Evolutionary conservation across 495 filamentous ascomycete genomes (phyloP).

Genomic region (Penicillium canariense): DNA sequence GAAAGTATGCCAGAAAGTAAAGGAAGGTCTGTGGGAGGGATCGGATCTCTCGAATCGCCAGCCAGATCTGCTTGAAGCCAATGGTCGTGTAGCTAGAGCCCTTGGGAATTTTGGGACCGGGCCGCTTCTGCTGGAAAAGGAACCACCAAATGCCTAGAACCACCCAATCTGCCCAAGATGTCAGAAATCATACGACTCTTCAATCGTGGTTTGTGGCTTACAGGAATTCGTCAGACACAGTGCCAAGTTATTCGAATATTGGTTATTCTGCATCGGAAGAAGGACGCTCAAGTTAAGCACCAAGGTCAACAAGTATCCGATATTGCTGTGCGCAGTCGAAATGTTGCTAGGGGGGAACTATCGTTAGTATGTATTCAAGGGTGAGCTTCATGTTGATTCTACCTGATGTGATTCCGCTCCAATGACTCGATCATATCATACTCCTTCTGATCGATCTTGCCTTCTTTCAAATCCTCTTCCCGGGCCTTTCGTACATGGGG

Average conservation of each 20-base stretch:
- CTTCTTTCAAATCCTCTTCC: constrained; percentile 44
- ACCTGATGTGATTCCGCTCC: constrained; percentile 50
- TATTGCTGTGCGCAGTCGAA: constrained; percentile 51
- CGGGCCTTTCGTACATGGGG: constrained; percentile 47
- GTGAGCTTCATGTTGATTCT: neutral
- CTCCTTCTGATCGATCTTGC: constrained; percentile 38
- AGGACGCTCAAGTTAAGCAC: constrained; percentile 47
- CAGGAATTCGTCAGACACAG: constrained; percentile 49
- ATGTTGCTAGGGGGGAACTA: constrained; percentile 34
- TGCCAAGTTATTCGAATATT: constrained; percentile 46
- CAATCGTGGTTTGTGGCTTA: constrained; percentile 3
- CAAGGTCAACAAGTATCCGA: constrained; percentile 46
- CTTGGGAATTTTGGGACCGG: constrained; percentile 43
- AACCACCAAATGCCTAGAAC: constrained; percentile 53
- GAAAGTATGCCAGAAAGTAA: constrained; percentile 48
- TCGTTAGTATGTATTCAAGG: neutral
- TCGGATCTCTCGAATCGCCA: constrained; percentile 41
- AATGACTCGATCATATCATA: constrained; percentile 49
- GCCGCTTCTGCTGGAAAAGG: constrained; percentile 48
- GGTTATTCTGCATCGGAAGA: constrained; percentile 39
- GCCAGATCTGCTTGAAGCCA: constrained; percentile 48
- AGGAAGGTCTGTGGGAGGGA: constrained; percentile 46
- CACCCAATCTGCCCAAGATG: constrained; percentile 39
- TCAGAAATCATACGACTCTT: neutral
- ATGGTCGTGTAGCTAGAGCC: constrained; percentile 47